These are phyloP conservation scores for Candida peoriensis DNA, from an alignment of 805 yeast species.

Conservation along the genomic window DNA sequence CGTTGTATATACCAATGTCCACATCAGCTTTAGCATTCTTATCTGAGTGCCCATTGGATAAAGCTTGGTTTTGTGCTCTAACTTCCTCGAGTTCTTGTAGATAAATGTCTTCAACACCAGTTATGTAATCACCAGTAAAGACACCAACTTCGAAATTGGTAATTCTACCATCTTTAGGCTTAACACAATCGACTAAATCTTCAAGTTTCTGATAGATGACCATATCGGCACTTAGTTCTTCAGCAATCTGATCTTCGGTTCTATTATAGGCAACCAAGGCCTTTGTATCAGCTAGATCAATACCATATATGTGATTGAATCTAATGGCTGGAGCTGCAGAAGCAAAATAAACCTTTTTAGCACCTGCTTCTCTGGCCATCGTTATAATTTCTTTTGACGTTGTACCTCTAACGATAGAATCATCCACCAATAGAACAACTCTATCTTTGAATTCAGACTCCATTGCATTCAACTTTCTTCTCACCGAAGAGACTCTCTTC, in stretches of 20 bases:
- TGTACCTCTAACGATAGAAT: conserved; percentile 96
- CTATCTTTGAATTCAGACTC: conserved; percentile 82
- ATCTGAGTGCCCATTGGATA: conserved; percentile 42
- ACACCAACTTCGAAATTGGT: conserved; percentile 90
- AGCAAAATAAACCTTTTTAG: conserved; percentile 90
- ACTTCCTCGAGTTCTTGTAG: conserved; percentile 75
- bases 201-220: conserved; percentile 84
- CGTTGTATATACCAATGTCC: conserved; percentile 58
- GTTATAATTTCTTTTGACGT: conserved; percentile 93
- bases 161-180: conserved; percentile 36
- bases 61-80: conserved; percentile 69
- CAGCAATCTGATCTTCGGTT: conserved; percentile 68
- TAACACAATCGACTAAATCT: conserved; percentile 80
- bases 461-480: conserved; percentile 96
- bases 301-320: conserved; percentile 93
- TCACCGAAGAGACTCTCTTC: conserved; percentile 88
- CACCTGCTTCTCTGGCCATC: conserved; percentile 99
- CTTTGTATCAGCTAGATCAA: conserved; percentile 91
- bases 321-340: conserved; percentile 98
- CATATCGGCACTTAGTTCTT: conserved; percentile 81
- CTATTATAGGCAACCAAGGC: conserved; percentile 87
- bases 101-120: conserved; percentile 88
- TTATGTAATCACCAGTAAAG: conserved; percentile 88
- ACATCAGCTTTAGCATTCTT: conserved; percentile 74
- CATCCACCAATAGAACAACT: conserved; percentile 88